Evolutionary conservation across 2,329 filamentous ascomycete genomes (phyloP), one percentile per base, ranked within the genome.

Genomic region (Colletotrichum scovillei): DNA sequence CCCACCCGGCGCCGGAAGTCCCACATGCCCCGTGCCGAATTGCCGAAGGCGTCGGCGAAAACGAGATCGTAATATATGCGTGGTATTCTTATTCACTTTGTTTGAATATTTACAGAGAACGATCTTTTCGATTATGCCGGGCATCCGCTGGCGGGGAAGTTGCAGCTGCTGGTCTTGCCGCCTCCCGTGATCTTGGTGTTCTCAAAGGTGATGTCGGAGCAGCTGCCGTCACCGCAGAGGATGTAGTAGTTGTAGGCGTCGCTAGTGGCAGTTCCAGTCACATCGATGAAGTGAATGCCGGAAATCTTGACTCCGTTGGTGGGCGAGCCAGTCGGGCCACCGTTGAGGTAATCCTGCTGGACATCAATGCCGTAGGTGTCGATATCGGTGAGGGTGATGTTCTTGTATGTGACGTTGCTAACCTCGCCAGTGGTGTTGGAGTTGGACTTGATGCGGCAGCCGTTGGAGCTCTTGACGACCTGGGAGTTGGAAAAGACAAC

Each of bases 401-500:
- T 69, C 56, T 79, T 78, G 67, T 79, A 86, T 0, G 84, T 86
- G 26, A 86, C 82, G 71, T 87, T 87, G 3, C 75, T 78, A 26
- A 86, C 83, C 0, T 80, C 80, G 0, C 84, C 82, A 0, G 77
- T 74, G 14, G 83, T 82, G 16, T 78, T 79, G 0, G 84, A 84
- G 70, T 86, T 86, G 2, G 83, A 78, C 76, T 87, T 87, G 75
- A 87, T 86, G 0, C 86, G 85, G 0, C 80, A 83, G 1, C 85
- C 85, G 72, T 87, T 87, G 35, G 81, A 82, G 2, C 81, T 84
- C 26, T 79, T 77, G 30, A 83, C 78, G 84, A 87, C 85, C 7
- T 75, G 81, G 1, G 82, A 83, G 9, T 81, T 80, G 14, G 78
- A 78, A 26, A 86, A 83, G 46, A 84, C 82, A 28, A 86, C 75